Base-by-base conservation (phyloP, 768 basidiomycete genomes). In the Cantharellus cinnabarinus region DNA sequence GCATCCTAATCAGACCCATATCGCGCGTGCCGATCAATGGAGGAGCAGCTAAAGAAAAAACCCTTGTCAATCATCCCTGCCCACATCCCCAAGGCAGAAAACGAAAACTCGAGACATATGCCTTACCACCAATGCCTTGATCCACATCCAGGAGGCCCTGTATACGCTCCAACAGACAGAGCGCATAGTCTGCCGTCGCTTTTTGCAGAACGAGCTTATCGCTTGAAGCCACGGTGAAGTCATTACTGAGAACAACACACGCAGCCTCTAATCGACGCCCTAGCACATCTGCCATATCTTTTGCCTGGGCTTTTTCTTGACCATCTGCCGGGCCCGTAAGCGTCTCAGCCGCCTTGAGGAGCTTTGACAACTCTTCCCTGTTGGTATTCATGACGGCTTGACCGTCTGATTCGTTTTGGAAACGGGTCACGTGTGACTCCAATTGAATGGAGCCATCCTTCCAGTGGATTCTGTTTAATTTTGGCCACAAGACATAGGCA, bases 21-120 rank as follows among this genome's bases (percentile, higher is more conserved):
- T 89, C 86, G 56, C 82, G 77, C 1, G 81, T 77, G 0, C 85
- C 86, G 59, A 89, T 70, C 7, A 71, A 65, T 40, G 74, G 73
- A 42, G 57, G 60, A 3, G 65, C 50, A 60, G 57, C 55, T 42
- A 57, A 54, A 57, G 38, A 42, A 14, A 38, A 5, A 15, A 57
- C 2, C 5, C 7, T 10, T 61, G 48, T 38, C 15, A 5, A 15
- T 40, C 50, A 60, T 20, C 57, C 3, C n/a, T 60, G 59, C 14
- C 15, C 59, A 29, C 10, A 48, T 10, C 29, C 10, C 44, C 44
- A 48, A 10, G 10, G 29, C 29, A 48, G 10, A 48, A 10, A 48
- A 48, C 29, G 29, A 48, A 29, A 48, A 10, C 44, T 48, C 29
- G 44, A 48, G 10, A 29, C 20, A 29, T 29, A 29, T 29, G 20